Conservation (phyloP, 1,139 yeast genomes). For the Geotrichum phurueaensis region DNA sequence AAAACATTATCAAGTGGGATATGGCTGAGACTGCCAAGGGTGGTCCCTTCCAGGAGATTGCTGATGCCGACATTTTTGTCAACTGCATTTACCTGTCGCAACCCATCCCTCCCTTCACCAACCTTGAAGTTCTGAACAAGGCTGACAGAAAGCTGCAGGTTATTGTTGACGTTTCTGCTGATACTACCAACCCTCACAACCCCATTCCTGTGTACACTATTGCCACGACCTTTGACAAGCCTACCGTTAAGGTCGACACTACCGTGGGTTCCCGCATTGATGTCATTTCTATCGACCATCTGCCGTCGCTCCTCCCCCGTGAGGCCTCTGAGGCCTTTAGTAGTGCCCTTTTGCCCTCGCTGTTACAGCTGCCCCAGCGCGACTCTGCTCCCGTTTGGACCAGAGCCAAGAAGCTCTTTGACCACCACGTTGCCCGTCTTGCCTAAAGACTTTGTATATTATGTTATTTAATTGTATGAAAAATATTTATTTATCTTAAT, state of each 20-base stretch:
- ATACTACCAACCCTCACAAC: constrained; percentile 96
- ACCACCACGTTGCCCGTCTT: constrained; percentile 58
- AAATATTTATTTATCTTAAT: not conserved
- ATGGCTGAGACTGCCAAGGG: constrained; percentile 94
- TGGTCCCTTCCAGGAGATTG: constrained; percentile 94
- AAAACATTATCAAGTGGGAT: constrained; percentile 65
- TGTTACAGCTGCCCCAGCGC: constrained; percentile 77
- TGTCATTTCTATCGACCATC: constrained; percentile 93
- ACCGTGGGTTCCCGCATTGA: constrained; percentile 68
- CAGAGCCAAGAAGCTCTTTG: constrained; percentile 75
- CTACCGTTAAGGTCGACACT: constrained; percentile 78
- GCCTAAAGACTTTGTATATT: constrained; percentile 1
- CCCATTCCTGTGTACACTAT: constrained; percentile 89
- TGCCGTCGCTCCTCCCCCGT: constrained; percentile 92
- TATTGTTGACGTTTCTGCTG: constrained; percentile 96
- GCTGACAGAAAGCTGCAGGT: constrained; percentile 71
- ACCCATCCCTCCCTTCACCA: constrained; percentile 90
- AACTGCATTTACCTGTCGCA: constrained; percentile 91
- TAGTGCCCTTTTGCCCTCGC: constrained; percentile 77
- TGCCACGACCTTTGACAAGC: constrained; percentile 85
- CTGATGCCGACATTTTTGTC: constrained; percentile 76
- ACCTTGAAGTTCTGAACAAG: constrained; percentile 58
- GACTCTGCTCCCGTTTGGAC: constrained; percentile 84
- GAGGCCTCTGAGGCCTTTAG: constrained; percentile 93
- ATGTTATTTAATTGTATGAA: not conserved